phyloP scores from a whole-genome alignment of 2,329 filamentous ascomycete genomes.

The Bipolaris gigantea region DNA sequence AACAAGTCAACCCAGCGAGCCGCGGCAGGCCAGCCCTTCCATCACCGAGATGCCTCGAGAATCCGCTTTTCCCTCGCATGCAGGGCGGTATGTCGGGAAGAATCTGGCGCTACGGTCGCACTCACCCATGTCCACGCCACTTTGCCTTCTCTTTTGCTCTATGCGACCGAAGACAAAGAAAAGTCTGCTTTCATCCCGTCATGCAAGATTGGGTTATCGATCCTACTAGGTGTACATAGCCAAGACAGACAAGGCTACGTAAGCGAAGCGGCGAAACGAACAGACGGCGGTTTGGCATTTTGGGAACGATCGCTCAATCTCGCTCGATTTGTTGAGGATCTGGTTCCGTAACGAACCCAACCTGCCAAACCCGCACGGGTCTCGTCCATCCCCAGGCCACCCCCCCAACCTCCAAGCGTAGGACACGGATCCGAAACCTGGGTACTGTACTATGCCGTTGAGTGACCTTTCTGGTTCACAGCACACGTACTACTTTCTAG shows the following conservation, averaged over 20 bases:
- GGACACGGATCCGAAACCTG: too few species aligned
- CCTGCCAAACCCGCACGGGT: too few species aligned
- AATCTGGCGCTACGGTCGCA: constrained; percentile 1
- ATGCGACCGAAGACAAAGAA: background rate
- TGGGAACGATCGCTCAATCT: too few species aligned
- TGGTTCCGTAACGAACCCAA: too few species aligned
- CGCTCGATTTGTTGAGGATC: too few species aligned
- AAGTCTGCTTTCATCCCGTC: constrained; percentile 18
- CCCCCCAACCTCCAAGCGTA: too few species aligned
- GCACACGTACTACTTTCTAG: too few species aligned
- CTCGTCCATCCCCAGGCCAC: too few species aligned
- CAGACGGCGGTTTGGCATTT: too few species aligned
- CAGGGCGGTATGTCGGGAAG: constrained; percentile 8
- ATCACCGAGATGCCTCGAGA: constrained; percentile 8
- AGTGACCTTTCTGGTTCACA: too few species aligned
- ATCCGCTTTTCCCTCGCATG: constrained; percentile 11
- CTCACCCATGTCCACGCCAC: constrained; percentile 11
- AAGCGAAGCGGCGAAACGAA: constrained; percentile 7
- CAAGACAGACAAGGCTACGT: constrained; percentile 1
- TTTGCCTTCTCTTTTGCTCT: background rate
- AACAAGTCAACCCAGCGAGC: constrained; percentile 1
- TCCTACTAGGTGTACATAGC: background rate
- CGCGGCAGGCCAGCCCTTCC: constrained; percentile 10
- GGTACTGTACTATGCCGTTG: too few species aligned
- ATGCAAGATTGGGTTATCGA: constrained; percentile 14